These are phyloP conservation scores for Raphanus raphanistrum DNA, from an alignment of 345 rosid genomes.

Conservation along the genomic window DNA sequence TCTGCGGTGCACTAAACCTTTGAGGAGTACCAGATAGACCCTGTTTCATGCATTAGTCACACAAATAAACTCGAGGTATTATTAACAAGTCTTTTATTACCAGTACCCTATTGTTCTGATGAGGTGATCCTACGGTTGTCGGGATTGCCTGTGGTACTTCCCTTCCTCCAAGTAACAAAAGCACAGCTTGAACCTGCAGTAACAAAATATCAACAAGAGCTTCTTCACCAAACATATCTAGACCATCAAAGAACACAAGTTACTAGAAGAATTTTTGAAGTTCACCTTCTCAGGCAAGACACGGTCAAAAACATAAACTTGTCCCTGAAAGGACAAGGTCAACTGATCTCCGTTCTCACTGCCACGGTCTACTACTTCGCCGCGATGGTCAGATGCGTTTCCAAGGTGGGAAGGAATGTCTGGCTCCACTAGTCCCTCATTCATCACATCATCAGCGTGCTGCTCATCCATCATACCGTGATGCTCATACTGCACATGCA, in stretches of 20 bases:
- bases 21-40: constrained; percentile 53
- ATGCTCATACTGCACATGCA: constrained; percentile 48
- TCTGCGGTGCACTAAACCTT: constrained; percentile 53
- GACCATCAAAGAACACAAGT: neutral
- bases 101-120: constrained; percentile 48
- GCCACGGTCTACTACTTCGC: constrained; percentile 43
- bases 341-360: constrained; percentile 57
- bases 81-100: constrained; percentile 10
- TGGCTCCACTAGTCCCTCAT: constrained; percentile 40
- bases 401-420: constrained; percentile 61
- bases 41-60: constrained; percentile 36
- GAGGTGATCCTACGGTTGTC: constrained; percentile 36
- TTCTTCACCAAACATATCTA: neutral
- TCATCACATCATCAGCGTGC: constrained; percentile 39
- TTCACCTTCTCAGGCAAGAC: constrained; percentile 67
- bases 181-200: constrained; percentile 67
- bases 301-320: constrained; percentile 71
- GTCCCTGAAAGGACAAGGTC: constrained; percentile 73
- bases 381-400: constrained; percentile 43
- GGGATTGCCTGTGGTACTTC: constrained; percentile 51
- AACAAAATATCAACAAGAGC: neutral
- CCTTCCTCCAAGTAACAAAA: constrained; percentile 56
- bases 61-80: constrained; percentile 22
- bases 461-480: constrained; percentile 48
- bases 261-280: neutral